Evolutionary conservation across 2,329 filamentous ascomycete genomes (phyloP).

Genomic region (Cladophialophora carrionii): DNA sequence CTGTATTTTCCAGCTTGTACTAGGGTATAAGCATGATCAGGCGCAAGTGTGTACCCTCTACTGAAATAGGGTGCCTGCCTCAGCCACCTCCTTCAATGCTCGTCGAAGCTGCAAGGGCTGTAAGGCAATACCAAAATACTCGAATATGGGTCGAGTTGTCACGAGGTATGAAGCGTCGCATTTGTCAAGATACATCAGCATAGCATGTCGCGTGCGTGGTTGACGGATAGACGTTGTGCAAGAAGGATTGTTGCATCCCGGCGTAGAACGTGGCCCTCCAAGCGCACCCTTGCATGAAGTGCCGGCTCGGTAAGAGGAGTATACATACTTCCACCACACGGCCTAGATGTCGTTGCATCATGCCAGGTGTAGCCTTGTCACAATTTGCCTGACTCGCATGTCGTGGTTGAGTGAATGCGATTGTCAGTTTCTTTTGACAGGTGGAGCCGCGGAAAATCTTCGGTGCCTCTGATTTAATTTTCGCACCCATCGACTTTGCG

Average conservation of each 20-base stretch:
- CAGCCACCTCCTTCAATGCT: neutral
- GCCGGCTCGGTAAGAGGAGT: neutral
- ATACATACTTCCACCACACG: neutral
- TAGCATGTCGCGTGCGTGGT: neutral
- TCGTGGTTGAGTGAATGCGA: neutral
- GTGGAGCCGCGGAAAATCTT: neutral
- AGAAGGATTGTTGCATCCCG: neutral
- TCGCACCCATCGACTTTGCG: neutral
- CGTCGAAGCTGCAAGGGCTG: neutral
- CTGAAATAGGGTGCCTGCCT: no score
- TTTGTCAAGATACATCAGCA: neutral
- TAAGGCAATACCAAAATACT: neutral
- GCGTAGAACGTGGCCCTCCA: neutral
- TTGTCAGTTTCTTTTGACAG: neutral
- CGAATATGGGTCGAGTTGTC: neutral
- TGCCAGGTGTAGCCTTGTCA: neutral
- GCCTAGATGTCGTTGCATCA: neutral
- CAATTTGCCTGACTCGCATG: neutral
- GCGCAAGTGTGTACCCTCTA: neutral
- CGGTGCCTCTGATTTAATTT: neutral
- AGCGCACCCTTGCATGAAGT: neutral
- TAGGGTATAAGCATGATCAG: neutral
- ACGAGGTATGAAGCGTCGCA: neutral
- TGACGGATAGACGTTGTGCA: neutral
- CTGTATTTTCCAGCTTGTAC: neutral